Evolutionary conservation across 2,329 filamentous ascomycete species (phyloP), one percentile per base, ranked within the genome.

Genomic region (Diatrype stigma): DNA sequence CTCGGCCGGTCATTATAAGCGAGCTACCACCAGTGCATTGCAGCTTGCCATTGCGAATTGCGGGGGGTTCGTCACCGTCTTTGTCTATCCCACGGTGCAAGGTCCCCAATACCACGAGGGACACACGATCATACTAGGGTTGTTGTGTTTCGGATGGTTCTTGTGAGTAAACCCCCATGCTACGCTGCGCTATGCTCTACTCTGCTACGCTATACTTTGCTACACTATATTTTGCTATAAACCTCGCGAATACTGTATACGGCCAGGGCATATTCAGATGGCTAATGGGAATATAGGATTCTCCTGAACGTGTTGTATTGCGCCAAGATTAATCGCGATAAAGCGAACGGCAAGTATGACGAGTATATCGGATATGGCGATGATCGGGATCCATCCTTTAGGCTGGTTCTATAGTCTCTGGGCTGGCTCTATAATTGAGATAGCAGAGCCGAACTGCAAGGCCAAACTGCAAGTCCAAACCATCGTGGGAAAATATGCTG

Each of bases 41-140:
- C 84, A 88, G 64, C 71, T 88, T 23, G 79, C 80, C 1, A 80
- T 87, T 56, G 85, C 84, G 0, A 88, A 89, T 56, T 79, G 76
- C 7, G 84, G 84, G 44, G 85, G 85, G 0, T 86, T 87, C 57
- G 82, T 87, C 2, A 80, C 84, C 0, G 76, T 78, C 0, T 86
- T 86, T 60, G 77, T 82, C 4, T 87, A 87, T 56, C 81, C 81
- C 2, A 74, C 73, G 46, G 63, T 59, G 0, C 73, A 87, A 47
- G 76, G 73, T 0, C 82, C 84, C 0, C 70, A 76, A 48, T 87
- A 81, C 52, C 78, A 81, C 54, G 72, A 75, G 42, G 83, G 84
- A 2, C 85, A 87, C 61, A 82, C 77, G 0, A 74, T 85, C 11
- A 74, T 87, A 26, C 60, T 87, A 23, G 75, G 81, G 0, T 59